A percentile compares a stretch with the other conserved stretches of the same genome.
These are phyloP conservation scores for Lentinula edodes DNA, from an alignment of 768 basidiomycete species.

Conservation along the genomic window DNA sequence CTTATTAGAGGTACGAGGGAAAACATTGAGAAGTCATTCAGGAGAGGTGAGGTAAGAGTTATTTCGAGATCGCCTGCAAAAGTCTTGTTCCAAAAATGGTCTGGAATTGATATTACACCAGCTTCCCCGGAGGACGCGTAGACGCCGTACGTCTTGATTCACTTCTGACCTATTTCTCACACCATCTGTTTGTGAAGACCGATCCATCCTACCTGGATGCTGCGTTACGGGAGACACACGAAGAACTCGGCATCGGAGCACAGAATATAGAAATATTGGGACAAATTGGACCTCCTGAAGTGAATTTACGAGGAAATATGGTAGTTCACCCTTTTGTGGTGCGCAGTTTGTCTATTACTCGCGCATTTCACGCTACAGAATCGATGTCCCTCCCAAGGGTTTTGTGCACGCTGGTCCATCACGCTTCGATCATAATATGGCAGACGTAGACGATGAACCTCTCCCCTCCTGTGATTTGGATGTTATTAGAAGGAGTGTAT, in stretches of 20 bases:
- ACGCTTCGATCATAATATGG: constrained; percentile 11
- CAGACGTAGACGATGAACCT: constrained; percentile 29
- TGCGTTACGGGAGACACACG: constrained; percentile 68
- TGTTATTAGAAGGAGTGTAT: constrained; percentile 38
- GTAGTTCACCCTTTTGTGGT: constrained; percentile 77
- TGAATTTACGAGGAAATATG: constrained; percentile 50
- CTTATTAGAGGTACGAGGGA: constrained; percentile 65
- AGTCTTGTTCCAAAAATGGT: no score
- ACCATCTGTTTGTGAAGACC: constrained; percentile 26
- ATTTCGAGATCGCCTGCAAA: no score
- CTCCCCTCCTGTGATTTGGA: constrained; percentile 56
- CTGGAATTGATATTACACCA: constrained; percentile 17
- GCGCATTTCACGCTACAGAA: background rate
- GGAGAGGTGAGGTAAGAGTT: constrained; percentile 73
- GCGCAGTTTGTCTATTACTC: constrained; percentile 22
- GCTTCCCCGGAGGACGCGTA: constrained; percentile 72
- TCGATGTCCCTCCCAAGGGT: constrained; percentile 12
- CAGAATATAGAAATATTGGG: constrained; percentile 62
- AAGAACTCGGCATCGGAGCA: constrained; percentile 66
- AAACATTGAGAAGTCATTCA: constrained; percentile 60
- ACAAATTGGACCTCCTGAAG: constrained; percentile 54
- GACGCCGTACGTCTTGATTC: constrained; percentile 43
- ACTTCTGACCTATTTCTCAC: background rate
- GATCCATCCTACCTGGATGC: constrained; percentile 48
- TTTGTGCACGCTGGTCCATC: constrained; percentile 20